These are phyloP conservation scores for Mortierella hygrophila DNA, from an alignment of 192 early-diverging fungal genomes.

Conservation along the genomic window DNA sequence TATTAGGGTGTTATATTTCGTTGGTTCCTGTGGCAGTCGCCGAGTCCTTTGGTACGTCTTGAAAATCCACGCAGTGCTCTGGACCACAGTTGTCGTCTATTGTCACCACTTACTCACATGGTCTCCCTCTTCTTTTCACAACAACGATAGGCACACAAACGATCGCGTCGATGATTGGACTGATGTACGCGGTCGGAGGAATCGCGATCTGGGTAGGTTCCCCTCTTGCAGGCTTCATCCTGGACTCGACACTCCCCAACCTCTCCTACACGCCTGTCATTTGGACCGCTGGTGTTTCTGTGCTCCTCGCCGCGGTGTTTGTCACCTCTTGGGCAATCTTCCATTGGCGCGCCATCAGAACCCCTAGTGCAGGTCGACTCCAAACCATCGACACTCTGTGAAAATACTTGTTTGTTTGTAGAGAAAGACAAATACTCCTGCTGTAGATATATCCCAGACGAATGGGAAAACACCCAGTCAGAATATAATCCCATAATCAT, in stretches of 20 bases:
- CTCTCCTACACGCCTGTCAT: constrained; percentile 43
- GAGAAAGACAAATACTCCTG: not conserved
- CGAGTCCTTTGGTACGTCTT: constrained; percentile 53
- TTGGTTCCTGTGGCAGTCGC: constrained; percentile 57
- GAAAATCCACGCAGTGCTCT: not conserved
- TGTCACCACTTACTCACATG: not conserved
- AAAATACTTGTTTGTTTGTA: not conserved
- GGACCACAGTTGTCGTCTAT: not conserved
- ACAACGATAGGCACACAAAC: constrained; percentile 32
- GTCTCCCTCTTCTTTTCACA: not conserved
- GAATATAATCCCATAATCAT: not conserved
- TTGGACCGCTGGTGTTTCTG: constrained; percentile 29
- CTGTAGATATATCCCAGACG: no score
- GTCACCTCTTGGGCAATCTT: constrained; percentile 41
- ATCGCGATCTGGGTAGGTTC: constrained; percentile 59
- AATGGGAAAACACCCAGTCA: not conserved
- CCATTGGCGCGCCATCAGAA: constrained; percentile 25
- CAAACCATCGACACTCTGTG: not conserved
- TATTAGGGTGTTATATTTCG: constrained; percentile 59
- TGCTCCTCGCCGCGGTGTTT: constrained; percentile 30
- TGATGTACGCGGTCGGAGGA: constrained; percentile 56
- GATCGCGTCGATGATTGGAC: constrained; percentile 57
- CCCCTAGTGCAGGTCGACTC: not conserved
- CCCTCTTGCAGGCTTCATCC: constrained; percentile 52
- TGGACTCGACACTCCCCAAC: constrained; percentile 41